These are phyloP conservation scores for Phytophthora ohioensis DNA, from an alignment of 352 stramenopile species.

Conservation along the genomic window DNA sequence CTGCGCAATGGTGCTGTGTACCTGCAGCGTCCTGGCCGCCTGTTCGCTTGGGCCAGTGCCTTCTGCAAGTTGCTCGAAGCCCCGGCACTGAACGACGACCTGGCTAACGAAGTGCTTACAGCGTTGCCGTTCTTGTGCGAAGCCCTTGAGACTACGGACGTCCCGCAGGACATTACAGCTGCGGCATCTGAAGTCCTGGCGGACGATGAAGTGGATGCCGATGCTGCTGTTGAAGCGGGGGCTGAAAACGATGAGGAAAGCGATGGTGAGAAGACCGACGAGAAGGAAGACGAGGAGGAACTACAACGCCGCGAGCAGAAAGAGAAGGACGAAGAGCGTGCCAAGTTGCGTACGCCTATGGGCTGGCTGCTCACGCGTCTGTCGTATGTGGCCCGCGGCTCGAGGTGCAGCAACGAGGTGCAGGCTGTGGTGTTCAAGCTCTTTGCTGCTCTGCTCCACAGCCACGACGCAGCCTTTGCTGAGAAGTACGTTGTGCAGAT, in stretches of 20 bases:
- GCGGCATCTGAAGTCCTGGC: conserved; percentile 28
- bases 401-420: conserved; percentile 56
- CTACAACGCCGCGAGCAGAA: conserved; percentile 45
- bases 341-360: conserved; percentile 69
- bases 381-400: conserved; percentile 77
- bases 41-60: conserved; percentile 69
- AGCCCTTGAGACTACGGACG: conserved; percentile 60
- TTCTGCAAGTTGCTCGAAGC: conserved; percentile 81
- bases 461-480: conserved; percentile 57
- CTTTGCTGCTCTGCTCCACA: conserved; percentile 81
- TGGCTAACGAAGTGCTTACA: conserved; percentile 66
- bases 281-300: conserved; percentile 37
- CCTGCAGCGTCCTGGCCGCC: conserved; percentile 58
- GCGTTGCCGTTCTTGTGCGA: conserved; percentile 71
- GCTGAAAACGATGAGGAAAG: conserved; percentile 17
- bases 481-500: conserved; percentile 79
- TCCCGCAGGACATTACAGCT: conserved; percentile 70
- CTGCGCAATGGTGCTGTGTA: conserved; percentile 53
- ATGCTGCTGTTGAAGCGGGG: conserved; percentile 19
- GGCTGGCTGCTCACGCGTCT: conserved; percentile 88
- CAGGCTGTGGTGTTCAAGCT: conserved; percentile 86
- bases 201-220: conserved; percentile 28
- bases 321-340: conserved; percentile 52
- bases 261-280: conserved; percentile 25
- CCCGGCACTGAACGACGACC: conserved; percentile 53